phyloP scores from a whole-genome alignment of 306 rosid genomes.

The Fragaria ananassa region DNA sequence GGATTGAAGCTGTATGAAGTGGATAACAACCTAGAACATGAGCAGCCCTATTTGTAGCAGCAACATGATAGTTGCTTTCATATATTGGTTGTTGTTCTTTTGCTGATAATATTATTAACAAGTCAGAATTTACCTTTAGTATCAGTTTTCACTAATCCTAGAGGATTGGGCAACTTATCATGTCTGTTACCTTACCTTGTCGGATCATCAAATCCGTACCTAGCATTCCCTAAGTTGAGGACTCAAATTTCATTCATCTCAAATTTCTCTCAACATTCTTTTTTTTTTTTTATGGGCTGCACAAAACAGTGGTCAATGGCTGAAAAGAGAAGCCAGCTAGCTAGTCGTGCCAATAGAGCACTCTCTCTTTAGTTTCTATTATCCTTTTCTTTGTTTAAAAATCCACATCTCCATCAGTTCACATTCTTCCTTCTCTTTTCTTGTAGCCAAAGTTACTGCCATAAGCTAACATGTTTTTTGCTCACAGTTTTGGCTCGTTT shows the following conservation, averaged over 20 bases:
- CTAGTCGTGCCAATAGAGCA: too few relatives aligned
- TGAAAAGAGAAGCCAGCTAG: too few relatives aligned
- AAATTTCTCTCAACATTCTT: background rate
- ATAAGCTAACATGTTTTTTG: too few relatives aligned
- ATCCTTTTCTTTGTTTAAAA: too few relatives aligned
- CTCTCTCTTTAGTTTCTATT: too few relatives aligned
- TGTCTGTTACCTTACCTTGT: background rate
- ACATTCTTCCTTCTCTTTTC: too few relatives aligned
- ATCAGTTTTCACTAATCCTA: too few relatives aligned
- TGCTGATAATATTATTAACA: background rate
- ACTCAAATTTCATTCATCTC: background rate
- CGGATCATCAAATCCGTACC: background rate
- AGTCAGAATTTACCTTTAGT: background rate
- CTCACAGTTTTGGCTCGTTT: too few relatives aligned
- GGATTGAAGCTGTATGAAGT: background rate
- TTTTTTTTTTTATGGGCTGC: too few relatives aligned
- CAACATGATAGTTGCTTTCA: background rate
- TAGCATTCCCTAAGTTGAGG: background rate
- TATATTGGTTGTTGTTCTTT: background rate
- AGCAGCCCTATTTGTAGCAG: background rate
- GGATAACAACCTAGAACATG: background rate
- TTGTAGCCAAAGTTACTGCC: too few relatives aligned
- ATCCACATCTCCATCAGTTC: too few relatives aligned
- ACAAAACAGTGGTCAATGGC: too few relatives aligned
- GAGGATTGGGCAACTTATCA: background rate